phyloP scores from a whole-genome alignment of 2,329 filamentous ascomycete genomes.

The Talaromyces funiculosus region DNA sequence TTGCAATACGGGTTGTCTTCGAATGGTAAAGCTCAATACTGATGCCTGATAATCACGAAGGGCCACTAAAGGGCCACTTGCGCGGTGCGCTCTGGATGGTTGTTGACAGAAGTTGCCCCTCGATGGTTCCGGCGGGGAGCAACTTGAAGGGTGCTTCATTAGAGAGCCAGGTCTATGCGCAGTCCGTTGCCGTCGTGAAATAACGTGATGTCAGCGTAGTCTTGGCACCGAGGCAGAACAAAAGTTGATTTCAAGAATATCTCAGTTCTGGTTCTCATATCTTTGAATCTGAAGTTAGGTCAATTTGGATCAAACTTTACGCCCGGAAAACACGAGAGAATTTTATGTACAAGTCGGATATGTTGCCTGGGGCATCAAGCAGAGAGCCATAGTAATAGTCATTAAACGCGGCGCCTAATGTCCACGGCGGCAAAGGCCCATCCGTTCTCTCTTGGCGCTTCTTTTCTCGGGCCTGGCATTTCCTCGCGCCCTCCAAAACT shows the following conservation, averaged over 20 bases:
- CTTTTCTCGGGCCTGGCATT: neutral
- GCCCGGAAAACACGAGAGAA: no score
- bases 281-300: neutral
- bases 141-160: neutral
- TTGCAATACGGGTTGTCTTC: neutral
- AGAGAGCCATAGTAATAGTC: neutral
- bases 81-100: slow-evolving; percentile 9
- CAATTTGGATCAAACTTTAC: neutral
- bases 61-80: slow-evolving; percentile 6
- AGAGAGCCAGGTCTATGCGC: neutral
- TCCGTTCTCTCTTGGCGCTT: slow-evolving; percentile 5
- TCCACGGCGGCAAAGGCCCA: neutral
- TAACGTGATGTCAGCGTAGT: slow-evolving; percentile 2
- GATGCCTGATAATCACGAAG: neutral
- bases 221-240: neutral
- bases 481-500: neutral
- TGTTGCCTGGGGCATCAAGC: slow-evolving; percentile 1
- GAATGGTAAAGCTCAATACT: neutral
- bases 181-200: neutral
- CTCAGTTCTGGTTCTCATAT: neutral
- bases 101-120: slow-evolving; percentile 12
- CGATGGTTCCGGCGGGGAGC: slow-evolving; percentile 6
- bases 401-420: slow-evolving; percentile 2
- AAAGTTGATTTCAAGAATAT: neutral
- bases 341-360: neutral